Percentiles rank a stretch among this genome's conserved stretches.
phyloP scores from a whole-genome alignment of 1,139 yeast genomes.

The Candida smagusa region DNA sequence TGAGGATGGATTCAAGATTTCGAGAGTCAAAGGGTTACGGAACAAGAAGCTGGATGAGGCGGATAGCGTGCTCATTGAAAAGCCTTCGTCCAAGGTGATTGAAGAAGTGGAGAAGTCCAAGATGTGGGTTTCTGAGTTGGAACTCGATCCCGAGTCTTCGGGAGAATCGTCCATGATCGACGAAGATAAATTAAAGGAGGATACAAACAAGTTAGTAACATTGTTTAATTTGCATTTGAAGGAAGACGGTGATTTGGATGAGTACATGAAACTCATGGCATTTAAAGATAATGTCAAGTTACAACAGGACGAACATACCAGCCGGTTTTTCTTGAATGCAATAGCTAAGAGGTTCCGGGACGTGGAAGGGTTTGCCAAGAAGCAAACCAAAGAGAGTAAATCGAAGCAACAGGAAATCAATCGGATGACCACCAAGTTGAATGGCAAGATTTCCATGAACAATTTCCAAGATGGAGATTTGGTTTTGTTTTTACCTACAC shows the following conservation, averaged over 20 bases:
- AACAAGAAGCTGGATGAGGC: constrained; percentile 29
- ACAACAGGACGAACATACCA: constrained; percentile 20
- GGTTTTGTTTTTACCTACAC: constrained; percentile 79
- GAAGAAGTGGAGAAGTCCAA: constrained; percentile 25
- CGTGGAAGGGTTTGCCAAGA: constrained; percentile 88
- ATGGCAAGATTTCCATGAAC: constrained; percentile 60
- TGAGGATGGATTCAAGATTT: constrained; percentile 40
- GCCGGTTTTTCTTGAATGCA: constrained; percentile 53
- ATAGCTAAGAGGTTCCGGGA: constrained; percentile 79
- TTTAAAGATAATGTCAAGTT: constrained; percentile 38
- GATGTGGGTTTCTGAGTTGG: constrained; percentile 29
- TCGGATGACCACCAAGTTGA: constrained; percentile 31
- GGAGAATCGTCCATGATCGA: constrained; percentile 3
- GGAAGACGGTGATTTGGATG: constrained; percentile 20
- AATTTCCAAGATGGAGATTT: constrained; percentile 69
- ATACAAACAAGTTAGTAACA: constrained; percentile 17
- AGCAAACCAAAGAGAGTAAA: constrained; percentile 73
- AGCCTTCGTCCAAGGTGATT: constrained; percentile 29
- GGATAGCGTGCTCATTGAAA: constrained; percentile 17
- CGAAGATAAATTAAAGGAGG: constrained; percentile 14
- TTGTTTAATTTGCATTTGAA: constrained; percentile 19
- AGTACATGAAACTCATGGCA: constrained; percentile 24
- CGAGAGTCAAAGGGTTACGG: constrained; percentile 69
- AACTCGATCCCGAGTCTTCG: constrained; percentile 5
- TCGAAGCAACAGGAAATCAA: constrained; percentile 44